Base-by-base conservation (phyloP, 2,329 filamentous ascomycete genomes). In the Chaetomium strumarium region DNA sequence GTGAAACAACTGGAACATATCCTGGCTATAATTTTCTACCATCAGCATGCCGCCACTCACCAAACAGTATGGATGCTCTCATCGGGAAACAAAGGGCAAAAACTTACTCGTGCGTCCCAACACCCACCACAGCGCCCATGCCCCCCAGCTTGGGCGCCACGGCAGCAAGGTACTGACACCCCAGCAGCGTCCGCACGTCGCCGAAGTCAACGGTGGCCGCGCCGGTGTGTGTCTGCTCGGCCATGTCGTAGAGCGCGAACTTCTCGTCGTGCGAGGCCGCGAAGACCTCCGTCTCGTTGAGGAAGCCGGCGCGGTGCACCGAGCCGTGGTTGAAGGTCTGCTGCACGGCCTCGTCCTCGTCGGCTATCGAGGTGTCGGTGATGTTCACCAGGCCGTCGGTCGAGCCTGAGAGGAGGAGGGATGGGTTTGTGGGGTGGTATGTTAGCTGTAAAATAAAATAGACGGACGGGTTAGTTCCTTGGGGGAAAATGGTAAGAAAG, bases 341-440 rank as follows among this genome's bases (percentile, higher is more conserved):
- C 53, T 86, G 74, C 17, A 90, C 73, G 1, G 88, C 83, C 43
- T 92, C 88, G 64, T 92, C 88, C 68, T 92, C 88, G 60, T 88
- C 85, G 16, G 75, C 69, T 53, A 88, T 77, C 44, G 77, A 75
- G 16, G 81, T 85, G 70, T 93, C 84, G 69, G 86, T 88, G 42
- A 92, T 73, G 63, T 87, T 90, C 62, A 92, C 78, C 1, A 92
- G 78, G 7, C 87, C 87, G 68, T 93, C 88, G 13, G 87, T 92
- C 36, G 86, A 89, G 40, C 86, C 86, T 1, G 86, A 89, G 11
- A 92, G 75, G 6, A 92, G 77, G 14, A 87, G 72, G 41, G 78
- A 75, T 0, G 79, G 75, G 45, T 79, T 72, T 2, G 68, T 71
- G 0, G 84, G 83, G 66, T 88, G 83, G 62, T 84, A 83, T 63